Evolutionary conservation across 371 early-diverging fungal genomes (phyloP).

Genomic region (Rhizopus arrhizus): DNA sequence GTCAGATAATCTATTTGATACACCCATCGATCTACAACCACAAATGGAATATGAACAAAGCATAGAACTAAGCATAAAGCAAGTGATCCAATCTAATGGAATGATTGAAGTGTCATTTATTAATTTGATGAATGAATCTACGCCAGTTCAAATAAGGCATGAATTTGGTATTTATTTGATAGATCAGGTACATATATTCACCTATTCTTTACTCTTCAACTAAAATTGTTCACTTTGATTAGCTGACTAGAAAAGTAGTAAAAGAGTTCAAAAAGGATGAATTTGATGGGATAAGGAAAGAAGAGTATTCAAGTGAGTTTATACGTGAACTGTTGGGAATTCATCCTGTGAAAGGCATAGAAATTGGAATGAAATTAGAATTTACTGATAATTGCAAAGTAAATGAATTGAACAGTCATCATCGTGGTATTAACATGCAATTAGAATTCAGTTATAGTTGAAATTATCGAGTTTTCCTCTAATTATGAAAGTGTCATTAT

Average conservation of each 20-base stretch:
- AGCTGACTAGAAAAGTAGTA: conserved; percentile 3
- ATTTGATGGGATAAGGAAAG: neutral
- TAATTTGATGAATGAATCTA: conserved; percentile 21
- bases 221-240: neutral
- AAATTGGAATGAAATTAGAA: conserved; percentile 5
- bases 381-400: neutral
- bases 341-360: conserved; percentile 29
- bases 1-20: conserved; percentile 1
- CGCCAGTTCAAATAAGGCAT: conserved; percentile 27
- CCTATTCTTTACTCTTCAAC: neutral
- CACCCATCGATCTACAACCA: conserved; percentile 11
- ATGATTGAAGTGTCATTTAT: conserved; percentile 22
- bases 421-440: neutral
- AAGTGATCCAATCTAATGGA: conserved; percentile 30
- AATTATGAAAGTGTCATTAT: neutral
- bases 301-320: conserved; percentile 19
- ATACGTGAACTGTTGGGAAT: conserved; percentile 32
- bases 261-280: neutral
- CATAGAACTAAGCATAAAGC: conserved; percentile 13
- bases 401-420: neutral
- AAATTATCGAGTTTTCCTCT: neutral
- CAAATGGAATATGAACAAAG: conserved; percentile 15
- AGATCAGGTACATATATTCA: conserved; percentile 36
- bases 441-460: neutral
- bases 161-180: conserved; percentile 46